Evolutionary conservation across 768 basidiomycete genomes (phyloP).

Genomic region (Hortiboletus campestris): DNA sequence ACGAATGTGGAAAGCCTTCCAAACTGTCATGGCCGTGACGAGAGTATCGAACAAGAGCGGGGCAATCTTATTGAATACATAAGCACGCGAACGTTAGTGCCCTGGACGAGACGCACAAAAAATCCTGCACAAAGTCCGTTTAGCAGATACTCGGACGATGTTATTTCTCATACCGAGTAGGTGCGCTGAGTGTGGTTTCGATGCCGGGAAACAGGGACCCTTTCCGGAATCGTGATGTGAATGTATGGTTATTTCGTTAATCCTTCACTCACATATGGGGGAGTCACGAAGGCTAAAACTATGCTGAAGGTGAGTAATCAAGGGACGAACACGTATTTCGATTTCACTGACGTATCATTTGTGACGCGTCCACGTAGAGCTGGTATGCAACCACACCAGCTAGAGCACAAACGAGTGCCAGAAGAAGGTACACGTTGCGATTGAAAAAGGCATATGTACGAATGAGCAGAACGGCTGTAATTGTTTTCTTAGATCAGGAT

Average conservation of each 20-base stretch:
- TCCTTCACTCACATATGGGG: conserved; percentile 50
- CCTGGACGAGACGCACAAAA: conserved; percentile 44
- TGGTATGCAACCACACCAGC: conserved; percentile 78
- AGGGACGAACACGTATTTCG: neutral
- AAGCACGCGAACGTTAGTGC: neutral
- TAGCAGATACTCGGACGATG: neutral
- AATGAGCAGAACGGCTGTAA: conserved; percentile 70
- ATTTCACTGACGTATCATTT: conserved; percentile 64
- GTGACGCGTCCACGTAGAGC: conserved; percentile 72
- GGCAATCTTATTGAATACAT: conserved; percentile 54
- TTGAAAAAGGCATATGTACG: conserved; percentile 87
- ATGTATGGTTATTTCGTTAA: neutral
- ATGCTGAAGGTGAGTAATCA: conserved; percentile 11
- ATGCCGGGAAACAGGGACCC: conserved; percentile 79
- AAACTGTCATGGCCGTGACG: conserved; percentile 77
- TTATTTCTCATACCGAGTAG: conserved; percentile 55
- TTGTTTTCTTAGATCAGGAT: conserved; percentile 9
- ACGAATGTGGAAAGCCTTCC: conserved; percentile 76
- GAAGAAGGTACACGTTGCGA: conserved; percentile 65
- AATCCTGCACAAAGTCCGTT: conserved; percentile 40
- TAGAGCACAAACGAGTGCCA: conserved; percentile 61
- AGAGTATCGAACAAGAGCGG: conserved; percentile 80
- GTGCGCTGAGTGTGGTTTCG: conserved; percentile 81
- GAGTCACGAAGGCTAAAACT: conserved; percentile 68
- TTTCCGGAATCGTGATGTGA: conserved; percentile 32